phyloP scores from a whole-genome alignment of 768 basidiomycete genomes.

The Sporobolomyces roseus region DNA sequence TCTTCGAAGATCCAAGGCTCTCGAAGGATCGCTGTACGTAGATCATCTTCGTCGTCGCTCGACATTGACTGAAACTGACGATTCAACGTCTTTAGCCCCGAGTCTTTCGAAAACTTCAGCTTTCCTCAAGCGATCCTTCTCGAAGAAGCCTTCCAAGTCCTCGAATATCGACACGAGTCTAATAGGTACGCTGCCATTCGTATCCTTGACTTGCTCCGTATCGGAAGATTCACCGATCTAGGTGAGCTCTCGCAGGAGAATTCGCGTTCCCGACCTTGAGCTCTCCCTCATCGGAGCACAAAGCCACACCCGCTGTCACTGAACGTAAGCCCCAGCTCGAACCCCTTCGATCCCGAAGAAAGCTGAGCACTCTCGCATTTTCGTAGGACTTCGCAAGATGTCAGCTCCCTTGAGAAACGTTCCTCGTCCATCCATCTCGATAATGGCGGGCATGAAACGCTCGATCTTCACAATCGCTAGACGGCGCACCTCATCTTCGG shows the following conservation, averaged over 20 bases:
- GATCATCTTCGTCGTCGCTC: no score
- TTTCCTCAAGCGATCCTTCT: slow-evolving; percentile 3
- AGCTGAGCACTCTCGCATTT: not conserved
- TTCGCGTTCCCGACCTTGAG: no score
- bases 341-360: not conserved
- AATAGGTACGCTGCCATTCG: no score
- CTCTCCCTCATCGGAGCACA: no score
- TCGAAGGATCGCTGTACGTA: not conserved
- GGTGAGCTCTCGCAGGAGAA: no score
- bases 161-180: no score
- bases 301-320: no score
- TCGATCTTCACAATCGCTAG: not conserved
- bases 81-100: no score
- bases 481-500: slow-evolving; percentile 7
- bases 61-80: no score
- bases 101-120: not conserved
- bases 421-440: slow-evolving; percentile 11
- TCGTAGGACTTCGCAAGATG: slow-evolving; percentile 18
- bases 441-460: slow-evolving; percentile 19
- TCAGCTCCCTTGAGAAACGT: slow-evolving; percentile 7
- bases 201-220: no score
- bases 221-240: no score
- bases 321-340: not conserved
- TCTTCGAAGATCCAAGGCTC: not conserved
- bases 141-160: not conserved